These are phyloP conservation scores for Lachnellula hyalina DNA, from an alignment of 2,329 filamentous ascomycete genomes.

Conservation along the genomic window DNA sequence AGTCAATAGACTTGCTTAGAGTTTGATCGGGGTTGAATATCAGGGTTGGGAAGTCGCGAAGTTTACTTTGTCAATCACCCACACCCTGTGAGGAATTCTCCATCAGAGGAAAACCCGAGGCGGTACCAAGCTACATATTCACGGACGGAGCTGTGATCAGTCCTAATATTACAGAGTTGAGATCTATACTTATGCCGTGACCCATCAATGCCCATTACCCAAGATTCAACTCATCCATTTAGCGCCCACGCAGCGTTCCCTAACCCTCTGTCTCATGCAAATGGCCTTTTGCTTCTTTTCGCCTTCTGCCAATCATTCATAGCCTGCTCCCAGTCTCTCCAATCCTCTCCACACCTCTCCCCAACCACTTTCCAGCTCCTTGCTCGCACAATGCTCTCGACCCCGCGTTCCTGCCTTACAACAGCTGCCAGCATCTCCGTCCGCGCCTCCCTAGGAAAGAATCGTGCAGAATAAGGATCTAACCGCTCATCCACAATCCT, in stretches of 20 bases:
- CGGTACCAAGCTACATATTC: too few species aligned
- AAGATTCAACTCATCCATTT: too few species aligned
- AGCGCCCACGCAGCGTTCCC: not conserved
- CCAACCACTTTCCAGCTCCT: slow-evolving; percentile 76
- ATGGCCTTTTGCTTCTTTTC: slow-evolving; percentile 9
- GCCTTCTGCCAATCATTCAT: slow-evolving; percentile 54
- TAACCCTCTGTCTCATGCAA: not conserved
- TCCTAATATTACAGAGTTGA: not conserved
- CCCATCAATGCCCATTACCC: not conserved
- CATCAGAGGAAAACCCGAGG: too few species aligned
- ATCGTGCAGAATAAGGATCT: slow-evolving; percentile 85
- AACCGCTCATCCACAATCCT: slow-evolving; percentile 78
- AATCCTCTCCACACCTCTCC: slow-evolving; percentile 64
- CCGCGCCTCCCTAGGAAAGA: slow-evolving; percentile 72
- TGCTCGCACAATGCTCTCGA: slow-evolving; percentile 73
- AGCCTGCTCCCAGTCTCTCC: slow-evolving; percentile 59
- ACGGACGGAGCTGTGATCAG: too few species aligned
- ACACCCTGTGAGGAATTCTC: too few species aligned
- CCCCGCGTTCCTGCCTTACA: slow-evolving; percentile 67
- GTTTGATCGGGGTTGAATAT: too few species aligned
- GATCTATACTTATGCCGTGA: not conserved
- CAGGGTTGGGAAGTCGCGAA: too few species aligned
- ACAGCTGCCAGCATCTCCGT: slow-evolving; percentile 73
- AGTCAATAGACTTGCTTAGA: slow-evolving; percentile 6
- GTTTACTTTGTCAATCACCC: too few species aligned